Evolutionary conservation across 2,329 filamentous ascomycete genomes (phyloP), one percentile per base, ranked within the genome.

Genomic region (Scortechinia acanthostroma): DNA sequence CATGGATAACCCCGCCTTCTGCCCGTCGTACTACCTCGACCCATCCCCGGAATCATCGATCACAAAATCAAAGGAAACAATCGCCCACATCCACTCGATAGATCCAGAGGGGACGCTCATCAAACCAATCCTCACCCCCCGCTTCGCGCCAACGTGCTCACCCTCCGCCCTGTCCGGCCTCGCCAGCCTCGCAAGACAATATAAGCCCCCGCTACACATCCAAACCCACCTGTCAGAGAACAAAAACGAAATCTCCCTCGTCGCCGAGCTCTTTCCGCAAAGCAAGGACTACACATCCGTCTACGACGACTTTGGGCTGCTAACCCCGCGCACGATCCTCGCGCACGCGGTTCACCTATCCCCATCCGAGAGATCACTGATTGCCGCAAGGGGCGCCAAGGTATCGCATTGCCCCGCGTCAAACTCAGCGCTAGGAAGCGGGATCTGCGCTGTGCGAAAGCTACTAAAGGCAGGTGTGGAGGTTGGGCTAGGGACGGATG

Each of bases 401-500:
- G 25, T 43, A 6, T 23, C 28, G 21, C 42, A 43, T 22, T 43
- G 42, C 17, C 42, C 42, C 28, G 21, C 17, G 10, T 23, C 21
- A 23, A 43, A 43, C 17, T 10, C 42, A 6, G 42, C 42, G 5
- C 6, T 43, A 13, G 21, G 21, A 10, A 23, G 14, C 6, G 42
- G 42, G 6, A 33, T 43, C 6, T 23, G 21, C 17, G 14, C 21
- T 6, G 28, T 43, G 10, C 42, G 42, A 13, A 16, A 6, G 22
- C 42, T 43, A 6, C 28, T 33, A 23, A 22, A 43, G 13, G 13
- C 6, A 6, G 43, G 43, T 10, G 20, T 45, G n/a, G 20, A 6
- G 16, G 43, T 45, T 17, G 43, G 43, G 15, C 21, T 45, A 28
- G 43, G 43, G 21, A 42, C 43, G 6, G 43, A 45, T 42, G 43